Conservation (phyloP, 345 rosid genomes). For the Arabidopsis arenosa region DNA sequence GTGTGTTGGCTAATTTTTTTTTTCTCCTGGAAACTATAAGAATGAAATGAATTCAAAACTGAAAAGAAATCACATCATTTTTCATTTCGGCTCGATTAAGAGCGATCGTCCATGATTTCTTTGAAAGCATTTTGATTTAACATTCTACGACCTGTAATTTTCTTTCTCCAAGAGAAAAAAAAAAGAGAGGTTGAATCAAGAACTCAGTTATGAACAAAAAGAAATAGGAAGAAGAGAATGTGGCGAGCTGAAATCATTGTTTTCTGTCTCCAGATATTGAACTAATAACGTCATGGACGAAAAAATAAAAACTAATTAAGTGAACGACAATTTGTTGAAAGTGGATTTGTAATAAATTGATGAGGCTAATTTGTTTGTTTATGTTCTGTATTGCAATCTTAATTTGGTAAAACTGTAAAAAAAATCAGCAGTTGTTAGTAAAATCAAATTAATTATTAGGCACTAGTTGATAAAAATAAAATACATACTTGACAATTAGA, state of each 20-base stretch:
- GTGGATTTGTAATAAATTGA: background rate
- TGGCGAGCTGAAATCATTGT: slow-evolving; percentile 38
- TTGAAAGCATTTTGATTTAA: slow-evolving; percentile 26
- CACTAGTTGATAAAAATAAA: no score
- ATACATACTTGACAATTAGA: no score
- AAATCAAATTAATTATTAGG: slow-evolving; percentile 13
- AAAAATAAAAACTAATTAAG: slow-evolving; percentile 17
- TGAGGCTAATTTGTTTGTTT: slow-evolving; percentile 13
- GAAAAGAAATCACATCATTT: background rate
- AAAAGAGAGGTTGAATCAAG: background rate
- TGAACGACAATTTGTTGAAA: slow-evolving; percentile 31
- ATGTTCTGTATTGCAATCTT: slow-evolving; percentile 29
- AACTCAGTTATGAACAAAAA: background rate
- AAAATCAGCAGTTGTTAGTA: slow-evolving; percentile 27
- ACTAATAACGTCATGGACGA: slow-evolving; percentile 33
- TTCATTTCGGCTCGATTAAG: slow-evolving; percentile 15
- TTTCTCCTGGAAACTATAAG: background rate
- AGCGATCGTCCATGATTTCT: background rate
- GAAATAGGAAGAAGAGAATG: slow-evolving; percentile 3
- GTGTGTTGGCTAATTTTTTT: background rate
- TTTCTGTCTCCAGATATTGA: slow-evolving; percentile 20
- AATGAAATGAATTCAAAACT: background rate
- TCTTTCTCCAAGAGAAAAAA: background rate
- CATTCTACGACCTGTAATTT: background rate
- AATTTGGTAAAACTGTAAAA: slow-evolving; percentile 33